Evolutionary conservation across 2,329 filamentous ascomycete genomes (phyloP), one percentile per base, ranked within the genome.

Genomic region (Arthrobotrys sphaeroides): DNA sequence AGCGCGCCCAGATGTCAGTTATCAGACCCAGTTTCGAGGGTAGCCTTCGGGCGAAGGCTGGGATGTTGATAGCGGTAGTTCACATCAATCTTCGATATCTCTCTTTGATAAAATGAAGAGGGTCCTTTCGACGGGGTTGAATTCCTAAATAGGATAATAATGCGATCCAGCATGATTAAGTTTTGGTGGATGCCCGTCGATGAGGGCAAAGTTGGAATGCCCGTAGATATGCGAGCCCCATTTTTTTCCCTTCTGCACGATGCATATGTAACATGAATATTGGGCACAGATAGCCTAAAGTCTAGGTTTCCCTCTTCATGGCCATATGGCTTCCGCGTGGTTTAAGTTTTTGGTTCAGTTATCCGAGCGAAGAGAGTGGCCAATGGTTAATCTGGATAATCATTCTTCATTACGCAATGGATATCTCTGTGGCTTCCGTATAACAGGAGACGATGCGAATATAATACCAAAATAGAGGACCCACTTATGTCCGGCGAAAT

Each of bases 1-100:
- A 55, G 51, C 51, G 51, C 51, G 51, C 51, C 51, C 51, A 55
- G 51, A 22, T 55, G 51, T 55, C 51, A 55, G 51, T 55, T 55
- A 38, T 55, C 51, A 36, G 40, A 55, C 31, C 28, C 28, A 18
- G 36, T 38, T 33, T 9, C 51, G 31, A 55, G 51, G 31, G 51
- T 38, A 55, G 51, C 51, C 51, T 55, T 55, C 51, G 28, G 47
- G 31, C 51, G 18, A 55, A 16, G 1, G 51, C 51, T 38, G 16
- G 51, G 51, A 55, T 55, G 16, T 38, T 55, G 31, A 55, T 55
- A 55, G 51, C 51, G 26, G 47, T 53, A 28, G 24, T 49, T 28
- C 13, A 16, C 22, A 31, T 16, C 2, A 0, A 3, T 10, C 31
- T n/a, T 55, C 9, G 49, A 55, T 55, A 53, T 31, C 18, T 18